Evolutionary conservation across 257 asterid species (phyloP), one percentile per base, ranked within the genome.

Genomic region (Anisodus acutangulus): DNA sequence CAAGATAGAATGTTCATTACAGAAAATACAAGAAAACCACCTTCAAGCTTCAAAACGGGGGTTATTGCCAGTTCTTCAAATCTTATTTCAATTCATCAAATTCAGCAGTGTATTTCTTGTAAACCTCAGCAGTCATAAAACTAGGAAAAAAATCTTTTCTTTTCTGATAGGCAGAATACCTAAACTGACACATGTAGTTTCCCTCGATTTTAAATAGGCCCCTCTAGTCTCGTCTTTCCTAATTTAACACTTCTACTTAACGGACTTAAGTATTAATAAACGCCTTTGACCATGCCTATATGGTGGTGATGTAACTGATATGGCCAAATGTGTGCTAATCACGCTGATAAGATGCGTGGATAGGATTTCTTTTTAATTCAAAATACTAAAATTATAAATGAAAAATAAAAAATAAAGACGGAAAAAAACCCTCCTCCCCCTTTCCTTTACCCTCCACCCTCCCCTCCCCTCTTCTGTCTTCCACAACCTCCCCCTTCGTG

Each of bases 1-100:
- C 63, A 53, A 74, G 59, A 78, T 79, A 19, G 82, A 86, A 69
- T 79, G 12, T 60, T 35, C 78, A 86, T 86, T 49, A 70, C 74
- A 78, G 6, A 67, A 87, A 76, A 70, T 67, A 76, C 37, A 45
- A 81, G 15, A 69, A 43, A 71, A 71, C 57, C 16, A n/a, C 58
- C 31, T 71, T 43, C 37, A 71, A 71, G 57, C 57, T 71, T 43
- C 16, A 3, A 17, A 17, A 70, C n/a, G 17, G 35, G 43, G 79
- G 26, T 39, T 69, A 69, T 69, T 69, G 53, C 4, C 12, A 41
- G 16, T 39, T 69, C 5, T 69, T 26, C 78, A 69, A 19, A 67
- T 67, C 71, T 64, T 64, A 13, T 35, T 67, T 67, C 19, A 41
- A 37, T 69, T 31, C 35, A 31, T 31, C 35, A 31, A 31, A 31